These are phyloP conservation scores for Russula olivacea DNA, from an alignment of 768 basidiomycete genomes.

Conservation along the genomic window DNA sequence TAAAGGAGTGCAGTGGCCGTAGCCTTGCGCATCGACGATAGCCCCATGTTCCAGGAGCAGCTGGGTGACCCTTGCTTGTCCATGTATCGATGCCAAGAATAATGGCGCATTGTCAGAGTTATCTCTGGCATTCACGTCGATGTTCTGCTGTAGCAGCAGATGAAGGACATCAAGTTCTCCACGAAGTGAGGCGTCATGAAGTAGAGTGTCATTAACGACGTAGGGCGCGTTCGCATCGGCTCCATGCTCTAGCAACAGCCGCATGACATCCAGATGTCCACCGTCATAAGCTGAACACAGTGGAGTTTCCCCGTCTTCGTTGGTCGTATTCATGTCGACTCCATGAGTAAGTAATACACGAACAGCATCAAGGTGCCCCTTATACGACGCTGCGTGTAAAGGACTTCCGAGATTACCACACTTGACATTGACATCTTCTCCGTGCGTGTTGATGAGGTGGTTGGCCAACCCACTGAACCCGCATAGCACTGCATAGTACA, in stretches of 20 bases:
- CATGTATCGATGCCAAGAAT: neutral
- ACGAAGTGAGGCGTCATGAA: too few relatives aligned
- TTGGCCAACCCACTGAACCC: neutral
- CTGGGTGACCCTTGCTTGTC: neutral
- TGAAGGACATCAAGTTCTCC: too few relatives aligned
- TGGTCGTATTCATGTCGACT: neutral
- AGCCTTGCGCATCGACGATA: too few relatives aligned
- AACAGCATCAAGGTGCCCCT: neutral
- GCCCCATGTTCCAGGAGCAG: too few relatives aligned
- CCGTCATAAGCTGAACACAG: too few relatives aligned
- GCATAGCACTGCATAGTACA: neutral
- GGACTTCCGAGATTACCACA: neutral
- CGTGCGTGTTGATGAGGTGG: neutral
- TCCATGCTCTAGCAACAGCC: neutral
- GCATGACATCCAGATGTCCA: neutral
- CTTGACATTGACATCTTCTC: neutral
- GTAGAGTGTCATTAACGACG: too few relatives aligned
- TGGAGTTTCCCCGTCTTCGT: too few relatives aligned
- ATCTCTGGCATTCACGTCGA: too few relatives aligned
- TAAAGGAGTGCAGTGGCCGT: too few relatives aligned
- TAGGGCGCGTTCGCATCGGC: neutral
- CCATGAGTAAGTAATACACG: too few relatives aligned
- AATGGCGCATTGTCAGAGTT: too few relatives aligned
- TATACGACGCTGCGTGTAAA: neutral
- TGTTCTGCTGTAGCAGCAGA: too few relatives aligned